Evolutionary conservation across 2,329 filamentous ascomycete genomes (phyloP).

Genomic region (Paecilomyces niveus): DNA sequence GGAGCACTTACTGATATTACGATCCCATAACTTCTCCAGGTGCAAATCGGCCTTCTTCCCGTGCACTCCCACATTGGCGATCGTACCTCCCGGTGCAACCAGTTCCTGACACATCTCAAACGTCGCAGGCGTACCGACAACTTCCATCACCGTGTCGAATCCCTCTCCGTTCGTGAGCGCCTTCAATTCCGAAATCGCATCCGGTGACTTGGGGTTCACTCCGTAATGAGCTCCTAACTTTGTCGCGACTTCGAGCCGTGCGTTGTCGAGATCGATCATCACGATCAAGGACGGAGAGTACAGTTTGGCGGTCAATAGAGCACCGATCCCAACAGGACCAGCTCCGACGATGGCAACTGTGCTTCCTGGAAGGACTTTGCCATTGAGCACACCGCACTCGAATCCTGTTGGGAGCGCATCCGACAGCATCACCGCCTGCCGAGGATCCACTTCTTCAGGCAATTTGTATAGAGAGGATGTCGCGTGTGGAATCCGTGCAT

Average conservation of each 20-base stretch:
- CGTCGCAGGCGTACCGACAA: slow-evolving; percentile 48
- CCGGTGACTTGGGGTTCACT: slow-evolving; percentile 31
- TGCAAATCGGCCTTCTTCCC: slow-evolving; percentile 47
- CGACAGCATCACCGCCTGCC: slow-evolving; percentile 42
- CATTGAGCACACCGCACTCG: slow-evolving; percentile 49
- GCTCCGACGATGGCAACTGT: slow-evolving; percentile 50
- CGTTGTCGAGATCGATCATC: slow-evolving; percentile 45
- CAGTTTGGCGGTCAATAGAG: slow-evolving; percentile 48
- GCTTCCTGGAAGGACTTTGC: slow-evolving; percentile 45
- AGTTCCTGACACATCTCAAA: slow-evolving; percentile 50
- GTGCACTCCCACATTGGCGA: slow-evolving; percentile 55
- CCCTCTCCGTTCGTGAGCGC: slow-evolving; percentile 45
- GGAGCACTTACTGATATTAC: slow-evolving; percentile 44
- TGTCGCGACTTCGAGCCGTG: slow-evolving; percentile 42
- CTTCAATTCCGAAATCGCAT: slow-evolving; percentile 34
- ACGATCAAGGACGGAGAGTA: slow-evolving; percentile 48
- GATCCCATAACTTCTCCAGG: slow-evolving; percentile 48
- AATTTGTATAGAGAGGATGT: slow-evolving; percentile 40
- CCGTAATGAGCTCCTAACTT: slow-evolving; percentile 43
- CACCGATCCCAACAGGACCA: slow-evolving; percentile 51
- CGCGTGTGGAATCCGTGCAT: slow-evolving; percentile 46
- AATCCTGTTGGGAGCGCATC: slow-evolving; percentile 53
- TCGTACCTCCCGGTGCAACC: slow-evolving; percentile 46
- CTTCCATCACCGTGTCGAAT: slow-evolving; percentile 53
- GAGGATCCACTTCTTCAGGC: slow-evolving; percentile 36